Evolutionary conservation across 2,329 filamentous ascomycete genomes (phyloP).

Genomic region (Gremmenia infestans): DNA sequence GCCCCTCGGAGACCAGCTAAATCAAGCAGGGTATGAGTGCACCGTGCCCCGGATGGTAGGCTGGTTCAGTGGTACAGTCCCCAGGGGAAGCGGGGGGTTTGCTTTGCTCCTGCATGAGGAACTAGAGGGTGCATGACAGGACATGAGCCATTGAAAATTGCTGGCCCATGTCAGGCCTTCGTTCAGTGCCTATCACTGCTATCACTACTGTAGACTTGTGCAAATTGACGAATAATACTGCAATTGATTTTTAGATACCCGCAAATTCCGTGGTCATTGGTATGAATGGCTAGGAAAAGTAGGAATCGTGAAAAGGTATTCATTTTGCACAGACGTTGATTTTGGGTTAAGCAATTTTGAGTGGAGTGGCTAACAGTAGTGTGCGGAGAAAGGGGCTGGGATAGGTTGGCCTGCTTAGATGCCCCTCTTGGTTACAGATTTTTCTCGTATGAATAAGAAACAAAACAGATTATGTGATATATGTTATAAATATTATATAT

Average conservation of each 20-base stretch:
- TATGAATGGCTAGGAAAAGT: background rate
- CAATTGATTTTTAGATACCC: background rate
- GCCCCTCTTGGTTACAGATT: background rate
- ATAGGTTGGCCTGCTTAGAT: background rate
- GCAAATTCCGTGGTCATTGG: background rate
- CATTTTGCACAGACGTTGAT: constrained; percentile 26
- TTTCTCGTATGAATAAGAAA: background rate
- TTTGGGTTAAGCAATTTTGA: constrained; percentile 17
- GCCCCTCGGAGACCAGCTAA: background rate
- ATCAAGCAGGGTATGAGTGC: constrained; percentile 12
- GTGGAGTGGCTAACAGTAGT: background rate
- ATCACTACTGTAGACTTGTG: background rate
- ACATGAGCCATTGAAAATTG: constrained; percentile 4
- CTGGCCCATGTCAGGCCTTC: background rate
- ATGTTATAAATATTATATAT: too few species aligned
- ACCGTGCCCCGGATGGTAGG: constrained; percentile 9
- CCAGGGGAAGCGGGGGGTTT: background rate
- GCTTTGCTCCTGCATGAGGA: constrained; percentile 7
- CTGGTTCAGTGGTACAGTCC: background rate
- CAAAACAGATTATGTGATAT: background rate
- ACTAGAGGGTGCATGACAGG: constrained; percentile 1
- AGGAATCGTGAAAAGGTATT: background rate
- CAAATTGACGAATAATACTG: background rate
- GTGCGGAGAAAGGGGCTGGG: background rate
- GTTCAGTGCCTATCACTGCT: background rate